Percentiles rank a stretch among this genome's conserved stretches.
These are phyloP conservation scores for Tephrocybe sp. DNA, from an alignment of 768 basidiomycete species.

Conservation along the genomic window DNA sequence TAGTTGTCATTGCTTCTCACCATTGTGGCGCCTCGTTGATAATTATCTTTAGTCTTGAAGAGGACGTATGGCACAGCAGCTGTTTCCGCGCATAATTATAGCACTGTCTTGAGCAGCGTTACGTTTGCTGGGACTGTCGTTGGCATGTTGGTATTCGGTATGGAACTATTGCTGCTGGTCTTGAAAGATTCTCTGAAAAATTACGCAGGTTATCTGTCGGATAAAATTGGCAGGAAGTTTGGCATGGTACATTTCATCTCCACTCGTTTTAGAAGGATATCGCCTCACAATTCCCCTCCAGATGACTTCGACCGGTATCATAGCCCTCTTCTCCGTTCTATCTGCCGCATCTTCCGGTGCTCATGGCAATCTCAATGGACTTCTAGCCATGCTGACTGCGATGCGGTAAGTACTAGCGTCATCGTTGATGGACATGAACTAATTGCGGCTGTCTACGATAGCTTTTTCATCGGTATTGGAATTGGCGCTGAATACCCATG, in stretches of 20 bases:
- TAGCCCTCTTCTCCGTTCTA: slow-evolving; percentile 78
- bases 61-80: slow-evolving; percentile 61
- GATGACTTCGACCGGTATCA: slow-evolving; percentile 79
- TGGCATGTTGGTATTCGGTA: slow-evolving; percentile 77
- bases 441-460: slow-evolving; percentile 20
- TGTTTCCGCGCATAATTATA: slow-evolving; percentile 53
- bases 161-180: slow-evolving; percentile 1
- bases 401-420: slow-evolving; percentile 50
- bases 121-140: slow-evolving; percentile 80
- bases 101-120: slow-evolving; percentile 58
- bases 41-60: slow-evolving; percentile 47
- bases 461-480: slow-evolving; percentile 85
- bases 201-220: slow-evolving; percentile 58
- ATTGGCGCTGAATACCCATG: slow-evolving; percentile 88
- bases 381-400: slow-evolving; percentile 72
- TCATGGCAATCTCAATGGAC: slow-evolving; percentile 59
- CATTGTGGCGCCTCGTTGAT: slow-evolving; percentile 17
- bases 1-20: not conserved
- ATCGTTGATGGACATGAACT: not conserved
- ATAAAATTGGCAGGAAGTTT: slow-evolving; percentile 80
- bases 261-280: not conserved
- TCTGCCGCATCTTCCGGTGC: slow-evolving; percentile 81
- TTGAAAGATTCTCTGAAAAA: not conserved
- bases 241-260: slow-evolving; percentile 60
- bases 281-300: slow-evolving; percentile 26